These are phyloP conservation scores for Scheffersomyces stambukii DNA, from an alignment of 1,139 yeast species.

Conservation along the genomic window DNA sequence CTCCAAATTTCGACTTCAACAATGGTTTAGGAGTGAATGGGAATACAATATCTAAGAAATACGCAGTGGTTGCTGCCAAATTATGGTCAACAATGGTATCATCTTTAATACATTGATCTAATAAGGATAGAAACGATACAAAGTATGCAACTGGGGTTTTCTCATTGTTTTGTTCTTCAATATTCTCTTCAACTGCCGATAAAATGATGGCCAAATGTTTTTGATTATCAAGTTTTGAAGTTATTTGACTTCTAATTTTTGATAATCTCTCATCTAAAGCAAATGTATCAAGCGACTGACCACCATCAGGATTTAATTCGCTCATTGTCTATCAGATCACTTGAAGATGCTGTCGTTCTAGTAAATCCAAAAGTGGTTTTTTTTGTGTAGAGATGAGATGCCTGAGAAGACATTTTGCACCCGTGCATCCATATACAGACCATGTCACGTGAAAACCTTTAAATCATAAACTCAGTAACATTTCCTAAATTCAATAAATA, in stretches of 20 bases:
- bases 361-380: neutral
- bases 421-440: too few species aligned
- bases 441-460: too few species aligned
- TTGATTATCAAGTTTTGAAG: conserved; percentile 79
- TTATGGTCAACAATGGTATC: conserved; percentile 53
- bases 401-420: neutral
- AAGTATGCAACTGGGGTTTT: conserved; percentile 71
- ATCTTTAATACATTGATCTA: conserved; percentile 66
- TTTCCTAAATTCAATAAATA: too few species aligned
- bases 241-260: conserved; percentile 65
- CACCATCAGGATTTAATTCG: conserved; percentile 46
- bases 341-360: neutral
- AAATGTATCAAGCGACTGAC: conserved; percentile 29
- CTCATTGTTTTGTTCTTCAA: conserved; percentile 64
- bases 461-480: too few species aligned
- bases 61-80: conserved; percentile 73
- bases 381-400: neutral
- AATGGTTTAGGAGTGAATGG: conserved; percentile 71
- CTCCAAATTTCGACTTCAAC: conserved; percentile 68
- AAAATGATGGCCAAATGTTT: conserved; percentile 69
- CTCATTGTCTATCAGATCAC: conserved; percentile 9
- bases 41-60: conserved; percentile 74
- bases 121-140: conserved; percentile 73
- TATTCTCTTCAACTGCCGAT: conserved; percentile 85
- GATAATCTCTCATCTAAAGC: conserved; percentile 66